Evolutionary conservation across 768 basidiomycete species (phyloP), one percentile per base, ranked within the genome.

Genomic region (Solioccasus polychromus): DNA sequence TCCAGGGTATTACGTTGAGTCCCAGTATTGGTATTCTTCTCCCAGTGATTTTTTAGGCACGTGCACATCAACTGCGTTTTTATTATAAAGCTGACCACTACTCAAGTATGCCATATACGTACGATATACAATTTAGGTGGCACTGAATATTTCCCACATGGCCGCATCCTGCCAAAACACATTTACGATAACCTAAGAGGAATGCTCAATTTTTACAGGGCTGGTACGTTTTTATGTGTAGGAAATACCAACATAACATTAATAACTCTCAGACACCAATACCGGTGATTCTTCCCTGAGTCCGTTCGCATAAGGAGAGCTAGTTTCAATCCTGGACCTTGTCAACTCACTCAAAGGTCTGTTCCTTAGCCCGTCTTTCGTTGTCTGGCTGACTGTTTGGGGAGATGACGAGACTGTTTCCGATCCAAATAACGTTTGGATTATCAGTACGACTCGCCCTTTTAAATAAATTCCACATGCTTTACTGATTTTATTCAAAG

Each of bases 81-180:
- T n/a, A n/a, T n/a, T n/a, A n/a, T n/a, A n/a, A n/a, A n/a, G n/a
- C n/a, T n/a, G n/a, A n/a, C n/a, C n/a, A n/a, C n/a, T n/a, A n/a
- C n/a, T n/a, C n/a, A n/a, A n/a, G n/a, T n/a, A n/a, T n/a, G n/a
- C n/a, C n/a, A n/a, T n/a, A n/a, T n/a, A n/a, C n/a, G n/a, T n/a
- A n/a, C n/a, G n/a, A n/a, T n/a, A n/a, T n/a, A n/a, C n/a, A n/a
- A n/a, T n/a, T n/a, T n/a, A 39, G 39, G 39, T 29, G 14, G 7
- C 48, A 49, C 17, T 18, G 41, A 43, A 17, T 34, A 43, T 15
- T 51, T 39, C 8, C 50, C 50, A 14, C 36, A 51, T 29, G 51
- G 20, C 40, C 57, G 41, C 31, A 66, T 1, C 55, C 71, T 51
- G 23, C 41, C 50, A 14, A 12, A 23, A 24, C 25, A 18, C n/a